A percentile compares a stretch with the other conserved stretches of the same genome.
Conservation (phyloP, 306 rosid species). For the Fragaria nilgerrensis region DNA sequence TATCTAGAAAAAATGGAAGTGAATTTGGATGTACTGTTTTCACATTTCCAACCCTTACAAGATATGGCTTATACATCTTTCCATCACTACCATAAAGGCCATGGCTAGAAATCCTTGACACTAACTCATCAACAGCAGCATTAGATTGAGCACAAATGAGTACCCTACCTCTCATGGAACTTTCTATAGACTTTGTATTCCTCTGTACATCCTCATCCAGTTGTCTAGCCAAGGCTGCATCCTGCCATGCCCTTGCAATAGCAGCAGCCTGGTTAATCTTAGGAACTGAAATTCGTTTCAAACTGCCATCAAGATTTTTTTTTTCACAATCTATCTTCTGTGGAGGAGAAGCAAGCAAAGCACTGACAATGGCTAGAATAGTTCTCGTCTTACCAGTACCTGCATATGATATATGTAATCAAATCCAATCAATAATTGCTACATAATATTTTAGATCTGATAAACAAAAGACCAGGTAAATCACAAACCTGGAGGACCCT, state of each 20-base stretch:
- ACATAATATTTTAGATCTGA: conserved; percentile 15
- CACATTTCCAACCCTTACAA: conserved; percentile 93
- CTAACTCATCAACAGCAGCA: conserved; percentile 98
- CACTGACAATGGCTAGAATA: conserved; percentile 91
- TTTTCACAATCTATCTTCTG: conserved; percentile 36
- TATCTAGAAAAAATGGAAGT: conserved; percentile 83
- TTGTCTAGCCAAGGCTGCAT: conserved; percentile 92
- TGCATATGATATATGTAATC: conserved; percentile 33
- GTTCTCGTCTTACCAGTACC: conserved; percentile 98
- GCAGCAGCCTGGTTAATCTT: conserved; percentile 61
- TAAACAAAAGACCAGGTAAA: conserved; percentile 20
- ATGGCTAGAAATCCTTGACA: conserved; percentile 75
- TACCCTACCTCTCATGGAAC: conserved; percentile 59
- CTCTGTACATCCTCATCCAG: conserved; percentile 52
- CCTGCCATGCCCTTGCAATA: conserved; percentile 95
- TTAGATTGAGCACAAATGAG: conserved; percentile 98
- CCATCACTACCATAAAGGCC: conserved; percentile 81
- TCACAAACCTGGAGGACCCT: conserved; percentile 95
- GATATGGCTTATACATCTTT: conserved; percentile 83
- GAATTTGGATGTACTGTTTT: conserved; percentile 89
- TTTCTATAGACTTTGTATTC: conserved; percentile 46
- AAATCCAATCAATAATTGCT: conserved; percentile 24
- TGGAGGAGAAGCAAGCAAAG: conserved; percentile 63
- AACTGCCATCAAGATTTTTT: conserved; percentile 32
- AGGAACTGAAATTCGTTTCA: conserved; percentile 36